Evolutionary conservation across 2,329 filamentous ascomycete species (phyloP).

Genomic region (Cercospora sp.): DNA sequence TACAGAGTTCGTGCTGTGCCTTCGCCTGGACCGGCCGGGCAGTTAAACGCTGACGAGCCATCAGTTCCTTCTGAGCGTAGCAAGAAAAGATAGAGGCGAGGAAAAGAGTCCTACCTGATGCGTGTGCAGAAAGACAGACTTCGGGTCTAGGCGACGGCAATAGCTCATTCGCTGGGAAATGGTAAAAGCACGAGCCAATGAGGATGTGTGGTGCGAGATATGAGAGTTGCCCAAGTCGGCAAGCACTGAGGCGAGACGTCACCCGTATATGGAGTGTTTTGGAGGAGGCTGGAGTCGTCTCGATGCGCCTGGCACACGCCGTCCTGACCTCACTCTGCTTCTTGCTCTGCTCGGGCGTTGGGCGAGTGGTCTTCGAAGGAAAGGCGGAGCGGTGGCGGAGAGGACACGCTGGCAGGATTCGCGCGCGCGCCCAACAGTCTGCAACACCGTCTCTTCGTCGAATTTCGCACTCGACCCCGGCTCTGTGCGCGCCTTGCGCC

Average conservation of each 20-base stretch:
- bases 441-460: constrained; percentile 7
- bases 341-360: neutral
- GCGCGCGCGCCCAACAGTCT: neutral
- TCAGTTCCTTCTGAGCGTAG: constrained; percentile 20
- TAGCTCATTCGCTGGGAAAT: constrained; percentile 27
- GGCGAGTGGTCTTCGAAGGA: constrained; percentile 2
- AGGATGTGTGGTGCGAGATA: constrained; percentile 13
- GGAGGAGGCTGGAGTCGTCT: constrained; percentile 16
- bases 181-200: constrained; percentile 24
- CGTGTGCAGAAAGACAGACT: constrained; percentile 24
- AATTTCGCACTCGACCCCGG: constrained; percentile 19
- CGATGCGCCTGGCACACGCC: constrained; percentile 7
- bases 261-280: neutral
- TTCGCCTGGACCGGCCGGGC: constrained; percentile 23
- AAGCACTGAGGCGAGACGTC: constrained; percentile 15
- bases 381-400: constrained; percentile 6
- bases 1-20: constrained; percentile 20
- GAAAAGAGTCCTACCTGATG: constrained; percentile 22
- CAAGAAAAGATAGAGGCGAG: constrained; percentile 15
- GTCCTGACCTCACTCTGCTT: neutral
- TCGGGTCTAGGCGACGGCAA: constrained; percentile 21
- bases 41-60: constrained; percentile 23
- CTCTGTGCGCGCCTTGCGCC: constrained; percentile 15
- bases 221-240: constrained; percentile 9
- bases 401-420: constrained; percentile 12